phyloP scores from a whole-genome alignment of 352 stramenopile species.

The Discostella stelligera region DNA sequence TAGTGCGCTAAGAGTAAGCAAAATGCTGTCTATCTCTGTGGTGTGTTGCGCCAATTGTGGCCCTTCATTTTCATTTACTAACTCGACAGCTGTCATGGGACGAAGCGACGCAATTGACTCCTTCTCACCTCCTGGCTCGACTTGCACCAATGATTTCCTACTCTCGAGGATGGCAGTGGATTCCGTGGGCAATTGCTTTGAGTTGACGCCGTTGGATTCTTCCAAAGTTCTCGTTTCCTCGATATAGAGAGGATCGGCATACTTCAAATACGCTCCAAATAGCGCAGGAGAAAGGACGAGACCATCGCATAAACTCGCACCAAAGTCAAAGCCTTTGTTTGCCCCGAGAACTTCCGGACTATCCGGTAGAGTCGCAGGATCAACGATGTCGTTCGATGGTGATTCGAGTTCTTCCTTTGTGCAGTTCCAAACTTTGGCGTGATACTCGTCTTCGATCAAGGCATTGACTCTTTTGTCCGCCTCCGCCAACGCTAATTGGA shows the following conservation, averaged over 20 bases:
- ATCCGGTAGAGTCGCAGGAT: slow-evolving; percentile 52
- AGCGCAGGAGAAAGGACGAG: slow-evolving; percentile 64
- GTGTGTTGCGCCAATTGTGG: neutral
- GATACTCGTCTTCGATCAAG: slow-evolving; percentile 65
- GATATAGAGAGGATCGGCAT: slow-evolving; percentile 67
- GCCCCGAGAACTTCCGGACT: slow-evolving; percentile 56
- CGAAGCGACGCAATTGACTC: too few species aligned
- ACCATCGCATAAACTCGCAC: slow-evolving; percentile 46
- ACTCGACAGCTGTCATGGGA: neutral
- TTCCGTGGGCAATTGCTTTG: neutral
- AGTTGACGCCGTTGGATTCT: neutral
- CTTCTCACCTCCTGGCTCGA: neutral
- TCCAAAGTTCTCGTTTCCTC: slow-evolving; percentile 17
- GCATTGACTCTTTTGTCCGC: slow-evolving; percentile 57
- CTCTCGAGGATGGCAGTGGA: neutral
- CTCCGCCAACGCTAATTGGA: slow-evolving; percentile 60
- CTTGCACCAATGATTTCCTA: neutral
- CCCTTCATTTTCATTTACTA: neutral
- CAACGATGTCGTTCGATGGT: slow-evolving; percentile 9
- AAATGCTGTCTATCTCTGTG: slow-evolving; percentile 11
- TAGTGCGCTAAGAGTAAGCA: slow-evolving; percentile 16
- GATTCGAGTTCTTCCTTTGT: slow-evolving; percentile 45
- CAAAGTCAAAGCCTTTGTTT: slow-evolving; percentile 70
- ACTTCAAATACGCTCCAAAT: slow-evolving; percentile 61
- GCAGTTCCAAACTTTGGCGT: slow-evolving; percentile 73